Evolutionary conservation across 768 basidiomycete species (phyloP).

Genomic region (Coprinopsis strossmayeri): DNA sequence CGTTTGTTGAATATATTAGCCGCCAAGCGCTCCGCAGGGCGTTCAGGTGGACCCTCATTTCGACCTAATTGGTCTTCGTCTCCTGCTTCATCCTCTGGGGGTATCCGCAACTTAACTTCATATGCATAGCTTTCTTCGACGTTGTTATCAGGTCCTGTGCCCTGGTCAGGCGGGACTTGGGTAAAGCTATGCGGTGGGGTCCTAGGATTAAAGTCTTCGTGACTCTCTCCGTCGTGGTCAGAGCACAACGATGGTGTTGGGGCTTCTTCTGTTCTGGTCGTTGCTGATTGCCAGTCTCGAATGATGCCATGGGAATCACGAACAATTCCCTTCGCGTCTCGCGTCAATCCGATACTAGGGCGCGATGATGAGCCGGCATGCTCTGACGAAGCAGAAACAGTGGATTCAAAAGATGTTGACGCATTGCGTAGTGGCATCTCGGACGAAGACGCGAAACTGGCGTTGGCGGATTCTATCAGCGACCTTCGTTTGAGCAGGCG

Average conservation of each 20-base stretch:
- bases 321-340: constrained; percentile 4
- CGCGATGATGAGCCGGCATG: background rate
- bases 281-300: constrained; percentile 5
- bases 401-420: constrained; percentile 1
- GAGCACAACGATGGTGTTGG: constrained; percentile 72
- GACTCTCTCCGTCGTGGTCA: constrained; percentile 53
- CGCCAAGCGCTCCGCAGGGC: constrained; percentile 7
- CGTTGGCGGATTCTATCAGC: background rate
- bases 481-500: constrained; percentile 5
- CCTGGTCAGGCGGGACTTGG: background rate
- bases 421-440: background rate
- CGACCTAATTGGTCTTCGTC: no score
- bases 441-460: background rate
- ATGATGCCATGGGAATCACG: constrained; percentile 8
- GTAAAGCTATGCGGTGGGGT: constrained; percentile 26
- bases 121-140: background rate
- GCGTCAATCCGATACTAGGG: background rate
- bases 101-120: constrained; percentile 2
- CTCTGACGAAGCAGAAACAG: background rate
- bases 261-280: constrained; percentile 23
- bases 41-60: constrained; percentile 6
- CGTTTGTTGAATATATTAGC: constrained; percentile 49
- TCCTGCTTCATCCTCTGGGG: background rate
- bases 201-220: constrained; percentile 46
- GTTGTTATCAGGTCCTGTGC: background rate